These are phyloP conservation scores for Eucalyptus globulus DNA, from an alignment of 345 rosid genomes.

Conservation along the genomic window DNA sequence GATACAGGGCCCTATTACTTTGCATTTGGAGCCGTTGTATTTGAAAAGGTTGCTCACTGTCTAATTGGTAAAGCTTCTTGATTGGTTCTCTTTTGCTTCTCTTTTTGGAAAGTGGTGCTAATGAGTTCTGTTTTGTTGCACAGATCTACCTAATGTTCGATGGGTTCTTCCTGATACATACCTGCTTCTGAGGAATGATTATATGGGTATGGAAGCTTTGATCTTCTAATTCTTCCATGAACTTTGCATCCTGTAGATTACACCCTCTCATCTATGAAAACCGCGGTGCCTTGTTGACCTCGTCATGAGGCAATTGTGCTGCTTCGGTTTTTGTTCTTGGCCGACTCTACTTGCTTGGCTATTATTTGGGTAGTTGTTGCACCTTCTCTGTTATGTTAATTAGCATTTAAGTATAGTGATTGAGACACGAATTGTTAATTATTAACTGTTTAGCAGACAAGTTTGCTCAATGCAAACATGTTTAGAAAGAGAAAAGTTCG, in stretches of 20 bases:
- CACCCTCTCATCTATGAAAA: not conserved
- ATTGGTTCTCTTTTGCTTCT: not conserved
- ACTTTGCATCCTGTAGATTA: not conserved
- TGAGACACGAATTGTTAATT: not conserved
- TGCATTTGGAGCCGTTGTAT: slow-evolving; percentile 83
- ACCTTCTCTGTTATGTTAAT: not conserved
- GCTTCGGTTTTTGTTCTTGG: not conserved
- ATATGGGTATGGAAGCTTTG: slow-evolving; percentile 37
- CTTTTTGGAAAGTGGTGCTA: not conserved
- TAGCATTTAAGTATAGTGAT: not conserved
- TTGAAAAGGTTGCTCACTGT: slow-evolving; percentile 1
- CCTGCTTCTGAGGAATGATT: slow-evolving; percentile 44
- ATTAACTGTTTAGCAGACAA: not conserved
- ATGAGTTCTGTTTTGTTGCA: not conserved
- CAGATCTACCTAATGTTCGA: slow-evolving; percentile 69
- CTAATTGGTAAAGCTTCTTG: slow-evolving; percentile 11
- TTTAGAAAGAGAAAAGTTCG: not conserved
- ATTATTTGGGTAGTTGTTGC: not conserved
- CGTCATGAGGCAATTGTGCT: not conserved
- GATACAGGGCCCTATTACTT: slow-evolving; percentile 50
- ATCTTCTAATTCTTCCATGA: not conserved
- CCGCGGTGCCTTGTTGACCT: not conserved
- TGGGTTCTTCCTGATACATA: slow-evolving; percentile 99
- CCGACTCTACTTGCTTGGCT: not conserved
- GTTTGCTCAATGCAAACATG: not conserved